phyloP scores from a whole-genome alignment of 345 rosid genomes.

The Arabis hirsuta region DNA sequence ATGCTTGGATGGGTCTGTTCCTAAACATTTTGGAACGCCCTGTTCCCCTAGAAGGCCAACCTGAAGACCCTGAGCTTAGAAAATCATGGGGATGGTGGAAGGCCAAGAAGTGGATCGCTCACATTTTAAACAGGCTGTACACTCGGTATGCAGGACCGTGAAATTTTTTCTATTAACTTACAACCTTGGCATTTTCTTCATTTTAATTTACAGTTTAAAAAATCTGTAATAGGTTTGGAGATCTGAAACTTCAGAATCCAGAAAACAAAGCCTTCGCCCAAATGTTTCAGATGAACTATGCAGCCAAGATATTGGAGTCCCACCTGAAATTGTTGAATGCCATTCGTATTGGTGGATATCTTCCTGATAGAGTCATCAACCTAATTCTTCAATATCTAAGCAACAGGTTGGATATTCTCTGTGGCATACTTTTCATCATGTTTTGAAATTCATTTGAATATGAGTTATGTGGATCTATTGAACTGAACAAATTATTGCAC shows the following conservation, averaged over 20 bases:
- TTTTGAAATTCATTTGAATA: conserved; percentile 1
- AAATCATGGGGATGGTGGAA: conserved; percentile 99
- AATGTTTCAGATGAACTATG: conserved; percentile 87
- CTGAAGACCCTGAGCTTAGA: conserved; percentile 83
- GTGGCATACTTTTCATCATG: conserved; percentile 17
- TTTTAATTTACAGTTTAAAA: conserved; percentile 1
- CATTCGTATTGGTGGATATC: conserved; percentile 84
- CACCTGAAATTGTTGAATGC: conserved; percentile 86
- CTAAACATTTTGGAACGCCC: conserved; percentile 90
- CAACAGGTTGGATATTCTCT: conserved; percentile 68
- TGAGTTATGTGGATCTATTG: neutral
- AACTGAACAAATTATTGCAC: neutral
- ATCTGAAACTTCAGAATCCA: conserved; percentile 88
- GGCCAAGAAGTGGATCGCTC: conserved; percentile 98
- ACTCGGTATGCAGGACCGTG: conserved; percentile 60
- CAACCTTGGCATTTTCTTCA: conserved; percentile 5
- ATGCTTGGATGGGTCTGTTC: conserved; percentile 96
- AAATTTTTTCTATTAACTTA: neutral
- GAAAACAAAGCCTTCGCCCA: conserved; percentile 92
- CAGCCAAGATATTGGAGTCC: conserved; percentile 91
- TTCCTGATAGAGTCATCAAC: conserved; percentile 97
- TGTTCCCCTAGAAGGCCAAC: conserved; percentile 89
- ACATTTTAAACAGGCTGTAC: conserved; percentile 92
- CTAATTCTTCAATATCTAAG: conserved; percentile 94
- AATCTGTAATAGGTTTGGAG: conserved; percentile 77